Evolutionary conservation across 2,329 filamentous ascomycete species (phyloP), one percentile per base, ranked within the genome.

Genomic region (Lachnellula occidentalis): DNA sequence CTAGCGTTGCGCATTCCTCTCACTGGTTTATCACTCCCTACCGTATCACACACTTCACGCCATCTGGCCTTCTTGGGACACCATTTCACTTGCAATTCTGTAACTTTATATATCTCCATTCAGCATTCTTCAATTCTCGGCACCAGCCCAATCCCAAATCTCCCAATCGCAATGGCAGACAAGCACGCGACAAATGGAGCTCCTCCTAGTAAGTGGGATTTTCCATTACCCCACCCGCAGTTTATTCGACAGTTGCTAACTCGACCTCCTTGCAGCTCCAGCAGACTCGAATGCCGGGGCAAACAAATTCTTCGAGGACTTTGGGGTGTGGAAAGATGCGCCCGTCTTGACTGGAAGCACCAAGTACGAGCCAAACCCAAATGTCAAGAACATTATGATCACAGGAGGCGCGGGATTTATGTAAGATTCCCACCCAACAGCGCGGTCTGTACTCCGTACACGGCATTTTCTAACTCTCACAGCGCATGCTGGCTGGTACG

Each of bases 401-500:
- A 92, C 89, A 19, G 89, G 89, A 48, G 89, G 88, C 51, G 88
- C 88, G 58, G 89, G 89, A 63, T 94, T 94, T 76, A 92, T 92
- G 87, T 90, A 76, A 71, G 8, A 31, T 11, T 9, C 27, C 9
- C 72, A 49, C 37, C 12, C 51, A 45, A 50, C 37, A 21, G 36
- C 41, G 21, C 34, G 56, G 41, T 43, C 19, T 22, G n/a, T 17
- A 24, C 12, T 11, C 48, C 17, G 34, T 52, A 48, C 50, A 45
- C 55, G 52, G n/a, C 41, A 39, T 53, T 45, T 21, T 51, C 62
- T 66, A 52, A 66, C 53, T 34, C 36, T 22, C n/a, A 56, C 53
- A 91, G 87, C 71, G 88, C 87, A 51, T 91, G 86, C 69, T 92
- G 89, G 89, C 79, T 92, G 37, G 86, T 90, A 58, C 85, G 89